Conservation (phyloP, 164 flowering plant species). For the Vitis riparia region DNA sequence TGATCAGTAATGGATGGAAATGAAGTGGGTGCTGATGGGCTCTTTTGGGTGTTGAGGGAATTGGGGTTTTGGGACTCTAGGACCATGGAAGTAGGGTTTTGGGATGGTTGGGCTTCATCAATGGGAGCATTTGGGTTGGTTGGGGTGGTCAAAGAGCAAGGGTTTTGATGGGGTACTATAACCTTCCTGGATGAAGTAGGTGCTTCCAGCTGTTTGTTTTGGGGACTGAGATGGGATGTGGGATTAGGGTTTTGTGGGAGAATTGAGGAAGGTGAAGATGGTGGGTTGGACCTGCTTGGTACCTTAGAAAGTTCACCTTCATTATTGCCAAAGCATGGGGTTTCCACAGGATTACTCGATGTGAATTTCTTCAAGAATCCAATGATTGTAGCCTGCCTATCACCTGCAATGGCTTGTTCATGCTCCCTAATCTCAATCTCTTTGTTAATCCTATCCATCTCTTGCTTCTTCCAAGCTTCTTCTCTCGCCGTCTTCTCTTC, state of each 20-base stretch:
- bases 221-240: neutral
- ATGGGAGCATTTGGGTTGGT: conserved; percentile 7
- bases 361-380: conserved; percentile 55
- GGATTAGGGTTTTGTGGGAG: conserved; percentile 24
- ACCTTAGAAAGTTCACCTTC: conserved; percentile 12
- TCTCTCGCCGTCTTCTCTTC: conserved; percentile 60
- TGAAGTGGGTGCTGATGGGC: conserved; percentile 12
- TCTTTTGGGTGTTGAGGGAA: conserved; percentile 15
- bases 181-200: conserved; percentile 12
- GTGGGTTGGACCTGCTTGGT: conserved; percentile 6
- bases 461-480: conserved; percentile 72
- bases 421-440: conserved; percentile 59
- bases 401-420: conserved; percentile 54
- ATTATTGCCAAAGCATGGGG: conserved; percentile 4
- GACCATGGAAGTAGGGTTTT: conserved; percentile 16
- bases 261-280: conserved; percentile 21
- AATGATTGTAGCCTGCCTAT: conserved; percentile 59
- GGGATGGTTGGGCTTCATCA: conserved; percentile 16
- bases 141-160: conserved; percentile 10
- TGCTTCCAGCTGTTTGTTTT: conserved; percentile 5
- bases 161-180: conserved; percentile 18
- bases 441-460: conserved; percentile 48
- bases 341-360: conserved; percentile 12
- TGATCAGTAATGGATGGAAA: conserved; percentile 15
- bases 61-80: conserved; percentile 25